Evolutionary conservation across 2,329 filamentous ascomycete genomes (phyloP), one percentile per base, ranked within the genome.

Genomic region (Cryphonectria parasitica): DNA sequence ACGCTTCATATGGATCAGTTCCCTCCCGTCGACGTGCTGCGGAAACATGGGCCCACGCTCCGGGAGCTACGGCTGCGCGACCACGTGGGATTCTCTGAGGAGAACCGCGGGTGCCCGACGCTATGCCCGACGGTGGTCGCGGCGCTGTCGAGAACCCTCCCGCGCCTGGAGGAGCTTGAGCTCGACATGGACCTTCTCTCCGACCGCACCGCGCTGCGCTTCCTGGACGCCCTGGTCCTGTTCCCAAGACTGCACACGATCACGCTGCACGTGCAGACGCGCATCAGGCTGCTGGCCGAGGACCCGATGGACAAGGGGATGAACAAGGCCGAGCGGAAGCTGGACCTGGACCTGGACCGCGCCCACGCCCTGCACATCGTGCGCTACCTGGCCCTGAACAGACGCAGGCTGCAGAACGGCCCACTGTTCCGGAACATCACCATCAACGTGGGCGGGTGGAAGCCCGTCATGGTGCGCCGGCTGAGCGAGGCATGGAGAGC

Each of bases 371-470:
- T 80, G 74, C 70, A 76, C 36, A 80, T 75, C 0, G 78, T 85
- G 54, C 73, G 73, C 11, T 71, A 76, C 11, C 75, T 85, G n/a
- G 61, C 80, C 73, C 75, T 10, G 74, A 74, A 43, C 80, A 80
- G 72, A 73, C 39, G 66, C 31, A 17, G 6, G 43, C 36, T 28
- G 36, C 41, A 11, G 64, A 28, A 2, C 39, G 6, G 15, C 19
- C 39, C 3, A 69, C 74, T 77, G 1, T 86, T 82, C 83, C 79
- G 76, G 64, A 76, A 75, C 41, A 79, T 86, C 67, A 82, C 79
- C n/a, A 77, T 86, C 69, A 85, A 84, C 43, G 80, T 86, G 1
- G 84, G 84, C 6, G 84, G 83, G 10, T 86, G 84, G 84, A 79
- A 79, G 61, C 80, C 78, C 15, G 78, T 82, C 58, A 82, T 84